phyloP scores from a whole-genome alignment of 176 grass and related monocot species.

The Oryza meyeriana region DNA sequence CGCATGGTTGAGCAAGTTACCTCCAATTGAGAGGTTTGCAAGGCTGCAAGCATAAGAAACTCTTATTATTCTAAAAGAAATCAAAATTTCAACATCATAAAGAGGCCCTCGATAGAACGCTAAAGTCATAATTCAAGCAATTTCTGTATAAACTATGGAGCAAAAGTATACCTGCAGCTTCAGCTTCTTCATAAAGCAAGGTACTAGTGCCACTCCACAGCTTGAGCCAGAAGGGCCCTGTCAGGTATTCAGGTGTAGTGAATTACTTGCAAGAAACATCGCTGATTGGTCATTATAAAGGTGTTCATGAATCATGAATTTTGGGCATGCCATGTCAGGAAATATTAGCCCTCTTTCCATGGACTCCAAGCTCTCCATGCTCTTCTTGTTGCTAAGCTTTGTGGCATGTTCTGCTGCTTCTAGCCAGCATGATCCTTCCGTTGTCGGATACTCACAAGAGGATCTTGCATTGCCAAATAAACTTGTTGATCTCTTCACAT shows the following conservation, averaged over 20 bases:
- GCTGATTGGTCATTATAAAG: conserved; percentile 41
- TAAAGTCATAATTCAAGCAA: neutral
- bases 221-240: conserved; percentile 48
- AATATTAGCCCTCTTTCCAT: conserved; percentile 32
- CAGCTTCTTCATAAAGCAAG: conserved; percentile 54
- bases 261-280: conserved; percentile 73
- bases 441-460: conserved; percentile 54
- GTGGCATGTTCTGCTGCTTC: conserved; percentile 25
- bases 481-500: conserved; percentile 38
- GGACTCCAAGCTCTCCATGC: conserved; percentile 33
- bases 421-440: conserved; percentile 38
- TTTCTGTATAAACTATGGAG: conserved; percentile 7
- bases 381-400: conserved; percentile 43
- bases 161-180: conserved; percentile 32
- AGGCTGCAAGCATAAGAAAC: conserved; percentile 21
- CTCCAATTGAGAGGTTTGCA: conserved; percentile 4
- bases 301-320: neutral
- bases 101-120: neutral
- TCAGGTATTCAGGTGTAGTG: conserved; percentile 26
- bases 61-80: conserved; percentile 28
- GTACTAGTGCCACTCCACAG: conserved; percentile 41
- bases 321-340: conserved; percentile 15
- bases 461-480: conserved; percentile 34
- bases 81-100: conserved; percentile 16
- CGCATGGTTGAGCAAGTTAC: conserved; percentile 29